These are phyloP conservation scores for Erodium trifolium DNA, from an alignment of 441 rosid species.

Conservation along the genomic window DNA sequence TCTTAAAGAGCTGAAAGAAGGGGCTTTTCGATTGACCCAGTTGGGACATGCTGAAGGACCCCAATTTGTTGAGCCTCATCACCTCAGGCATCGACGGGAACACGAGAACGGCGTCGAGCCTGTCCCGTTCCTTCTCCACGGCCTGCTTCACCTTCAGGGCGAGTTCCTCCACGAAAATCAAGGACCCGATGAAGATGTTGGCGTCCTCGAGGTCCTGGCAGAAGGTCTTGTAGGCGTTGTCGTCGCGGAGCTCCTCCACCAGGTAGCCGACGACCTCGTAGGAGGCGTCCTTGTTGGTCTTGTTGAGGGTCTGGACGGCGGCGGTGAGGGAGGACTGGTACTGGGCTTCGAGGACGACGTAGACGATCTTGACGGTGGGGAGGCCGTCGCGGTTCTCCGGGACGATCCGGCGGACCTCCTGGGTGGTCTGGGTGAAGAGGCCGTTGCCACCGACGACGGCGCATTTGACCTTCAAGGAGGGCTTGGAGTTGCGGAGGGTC, in stretches of 20 bases:
- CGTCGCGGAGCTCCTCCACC: constrained; percentile 49
- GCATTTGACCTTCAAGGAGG: constrained; percentile 46
- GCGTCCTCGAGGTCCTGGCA: constrained; percentile 84
- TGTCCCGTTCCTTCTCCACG: constrained; percentile 88
- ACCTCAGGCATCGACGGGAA: constrained; percentile 99
- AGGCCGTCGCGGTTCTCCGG: constrained; percentile 55
- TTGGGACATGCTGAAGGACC: constrained; percentile 96
- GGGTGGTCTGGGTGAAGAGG: constrained; percentile 86
- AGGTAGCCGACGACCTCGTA: constrained; percentile 86
- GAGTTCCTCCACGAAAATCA: constrained; percentile 90
- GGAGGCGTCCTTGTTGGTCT: constrained; percentile 46
- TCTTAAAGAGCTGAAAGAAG: constrained; percentile 85
- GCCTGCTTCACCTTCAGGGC: constrained; percentile 84
- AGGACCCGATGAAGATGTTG: constrained; percentile 82
- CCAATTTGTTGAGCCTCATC: constrained; percentile 91
- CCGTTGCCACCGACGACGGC: constrained; percentile 63
- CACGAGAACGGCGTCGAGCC: constrained; percentile 89
- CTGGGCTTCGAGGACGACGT: constrained; percentile 96
- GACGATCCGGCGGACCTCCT: constrained; percentile 75
- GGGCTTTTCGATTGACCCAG: constrained; percentile 96
- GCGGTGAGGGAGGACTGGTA: constrained; percentile 48
- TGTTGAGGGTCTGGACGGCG: constrained; percentile 69
- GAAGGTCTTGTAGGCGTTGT: constrained; percentile 53
- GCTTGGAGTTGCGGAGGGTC: constrained; percentile 25
- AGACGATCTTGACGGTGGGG: constrained; percentile 76